Conservation (phyloP, 768 basidiomycete species). For the Suillus americanus region DNA sequence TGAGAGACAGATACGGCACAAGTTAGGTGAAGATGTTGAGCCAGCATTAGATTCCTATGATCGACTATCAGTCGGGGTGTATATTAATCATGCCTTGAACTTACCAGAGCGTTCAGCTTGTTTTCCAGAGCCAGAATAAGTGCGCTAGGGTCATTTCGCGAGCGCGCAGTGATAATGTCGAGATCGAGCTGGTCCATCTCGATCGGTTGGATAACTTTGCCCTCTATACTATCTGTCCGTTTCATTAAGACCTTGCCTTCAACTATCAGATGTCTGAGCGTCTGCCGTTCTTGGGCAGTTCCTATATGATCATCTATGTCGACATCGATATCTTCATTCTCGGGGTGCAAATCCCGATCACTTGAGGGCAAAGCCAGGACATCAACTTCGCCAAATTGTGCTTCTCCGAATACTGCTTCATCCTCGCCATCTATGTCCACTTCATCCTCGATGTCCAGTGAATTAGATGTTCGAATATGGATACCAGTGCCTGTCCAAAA, state of each 20-base stretch:
- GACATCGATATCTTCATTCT: slow-evolving; percentile 44
- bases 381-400: slow-evolving; percentile 78
- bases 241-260: slow-evolving; percentile 42
- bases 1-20: slow-evolving; percentile 81
- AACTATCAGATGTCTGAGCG: slow-evolving; percentile 53
- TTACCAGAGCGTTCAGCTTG: slow-evolving; percentile 58
- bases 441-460: slow-evolving; percentile 73
- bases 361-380: slow-evolving; percentile 41
- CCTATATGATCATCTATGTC: slow-evolving; percentile 28
- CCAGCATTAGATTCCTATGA: slow-evolving; percentile 1
- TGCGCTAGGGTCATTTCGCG: slow-evolving; percentile 45
- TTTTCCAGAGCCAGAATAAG: slow-evolving; percentile 58
- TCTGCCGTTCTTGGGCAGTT: slow-evolving; percentile 28
- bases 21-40: slow-evolving; percentile 37
- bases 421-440: slow-evolving; percentile 82
- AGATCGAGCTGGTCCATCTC: slow-evolving; percentile 48
- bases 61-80: neutral
- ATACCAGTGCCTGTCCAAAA: slow-evolving; percentile 66
- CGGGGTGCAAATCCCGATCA: slow-evolving; percentile 27
- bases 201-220: slow-evolving; percentile 40
- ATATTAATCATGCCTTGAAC: slow-evolving; percentile 19
- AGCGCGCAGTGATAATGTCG: slow-evolving; percentile 49
- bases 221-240: slow-evolving; percentile 28
- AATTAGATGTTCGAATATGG: slow-evolving; percentile 53
- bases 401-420: slow-evolving; percentile 59